Evolutionary conservation across 176 grass and related monocot genomes (phyloP).

Genomic region (Metroxylon sagu): DNA sequence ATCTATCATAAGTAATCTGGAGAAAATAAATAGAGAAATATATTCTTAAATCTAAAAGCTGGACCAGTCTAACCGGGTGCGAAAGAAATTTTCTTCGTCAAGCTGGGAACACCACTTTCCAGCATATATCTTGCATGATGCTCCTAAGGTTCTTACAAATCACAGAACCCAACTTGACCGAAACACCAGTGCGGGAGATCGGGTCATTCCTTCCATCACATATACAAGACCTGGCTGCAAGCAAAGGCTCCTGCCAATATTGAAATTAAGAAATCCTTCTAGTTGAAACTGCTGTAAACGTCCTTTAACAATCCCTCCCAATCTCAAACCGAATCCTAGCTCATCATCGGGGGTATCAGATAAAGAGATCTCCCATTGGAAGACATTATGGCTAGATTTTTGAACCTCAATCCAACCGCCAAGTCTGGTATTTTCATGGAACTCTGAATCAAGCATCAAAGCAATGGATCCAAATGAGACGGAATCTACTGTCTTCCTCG

Average conservation of each 20-base stretch:
- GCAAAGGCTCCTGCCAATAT: slow-evolving; percentile 13
- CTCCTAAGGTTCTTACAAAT: background rate
- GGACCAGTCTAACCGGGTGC: no score
- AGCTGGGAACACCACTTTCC: no score
- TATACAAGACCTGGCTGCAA: slow-evolving; percentile 31
- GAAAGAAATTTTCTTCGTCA: no score
- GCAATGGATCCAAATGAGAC: slow-evolving; percentile 8
- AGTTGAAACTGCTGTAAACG: slow-evolving; percentile 26
- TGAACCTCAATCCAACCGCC: slow-evolving; percentile 21
- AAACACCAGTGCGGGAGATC: slow-evolving; percentile 14
- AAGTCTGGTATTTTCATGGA: slow-evolving; percentile 17
- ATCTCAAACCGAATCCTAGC: slow-evolving; percentile 31
- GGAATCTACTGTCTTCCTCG: background rate
- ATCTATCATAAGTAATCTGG: no score
- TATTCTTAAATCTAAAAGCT: no score
- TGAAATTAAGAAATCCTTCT: slow-evolving; percentile 30
- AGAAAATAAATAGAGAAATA: no score
- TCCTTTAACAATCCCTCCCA: background rate
- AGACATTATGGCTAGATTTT: background rate
- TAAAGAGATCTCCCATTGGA: slow-evolving; percentile 20
- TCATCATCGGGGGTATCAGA: slow-evolving; percentile 38
- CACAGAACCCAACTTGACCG: slow-evolving; percentile 26
- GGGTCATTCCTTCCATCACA: slow-evolving; percentile 14
- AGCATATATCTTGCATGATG: no score
- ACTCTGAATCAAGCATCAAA: slow-evolving; percentile 17